Evolutionary conservation across 2,329 filamentous ascomycete species (phyloP).

Genomic region (Lasiodiplodia sp.): DNA sequence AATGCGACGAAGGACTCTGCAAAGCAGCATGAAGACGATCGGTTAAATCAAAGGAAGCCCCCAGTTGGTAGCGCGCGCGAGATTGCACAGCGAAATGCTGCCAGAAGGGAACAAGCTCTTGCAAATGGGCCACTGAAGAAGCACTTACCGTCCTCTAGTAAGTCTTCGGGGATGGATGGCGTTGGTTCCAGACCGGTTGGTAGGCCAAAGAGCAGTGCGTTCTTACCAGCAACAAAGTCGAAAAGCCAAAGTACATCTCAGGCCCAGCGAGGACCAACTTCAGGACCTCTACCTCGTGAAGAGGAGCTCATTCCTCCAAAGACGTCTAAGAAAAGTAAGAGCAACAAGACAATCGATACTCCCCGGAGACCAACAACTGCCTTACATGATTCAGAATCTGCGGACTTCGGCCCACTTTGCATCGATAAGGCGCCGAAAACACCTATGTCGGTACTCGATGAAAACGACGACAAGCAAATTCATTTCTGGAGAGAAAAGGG

Average conservation of each 20-base stretch:
- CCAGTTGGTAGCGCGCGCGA: neutral
- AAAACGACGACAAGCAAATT: constrained; percentile 9
- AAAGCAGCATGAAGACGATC: neutral
- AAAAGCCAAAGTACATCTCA: neutral
- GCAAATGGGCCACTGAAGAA: neutral
- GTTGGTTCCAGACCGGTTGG: neutral
- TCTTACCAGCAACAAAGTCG: neutral
- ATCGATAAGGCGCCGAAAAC: neutral
- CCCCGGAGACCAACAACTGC: neutral
- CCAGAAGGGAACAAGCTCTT: constrained; percentile 3
- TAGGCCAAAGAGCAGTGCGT: neutral
- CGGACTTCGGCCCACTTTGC: neutral
- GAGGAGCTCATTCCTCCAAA: neutral
- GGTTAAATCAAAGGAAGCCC: neutral
- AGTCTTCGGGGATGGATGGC: neutral
- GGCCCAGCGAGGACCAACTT: neutral
- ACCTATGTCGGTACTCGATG: neutral
- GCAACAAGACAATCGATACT: too few relatives aligned
- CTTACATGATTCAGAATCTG: neutral
- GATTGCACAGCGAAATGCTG: constrained; percentile 5
- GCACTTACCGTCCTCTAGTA: neutral
- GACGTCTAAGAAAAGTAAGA: neutral
- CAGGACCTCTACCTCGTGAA: neutral
- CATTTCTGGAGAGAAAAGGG: constrained; percentile 8
- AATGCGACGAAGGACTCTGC: neutral